Evolutionary conservation across 345 rosid species (phyloP), one percentile per base, ranked within the genome.

Genomic region (Lepidium didymum): DNA sequence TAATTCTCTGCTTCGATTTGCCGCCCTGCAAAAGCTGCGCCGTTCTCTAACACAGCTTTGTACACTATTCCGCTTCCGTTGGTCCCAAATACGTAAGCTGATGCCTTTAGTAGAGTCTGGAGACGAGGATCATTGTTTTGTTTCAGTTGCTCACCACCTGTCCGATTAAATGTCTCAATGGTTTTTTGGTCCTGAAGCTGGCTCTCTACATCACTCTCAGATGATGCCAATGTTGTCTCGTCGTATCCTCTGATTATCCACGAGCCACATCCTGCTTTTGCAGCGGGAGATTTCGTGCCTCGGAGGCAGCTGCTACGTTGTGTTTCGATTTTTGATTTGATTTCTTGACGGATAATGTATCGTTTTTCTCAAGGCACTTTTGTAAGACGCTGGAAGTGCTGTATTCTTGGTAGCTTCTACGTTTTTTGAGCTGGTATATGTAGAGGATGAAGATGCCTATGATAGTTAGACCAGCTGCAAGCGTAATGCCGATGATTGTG

Each of bases 31-130:
- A 87, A 79, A 1, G 86, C 87, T 7, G 74, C 72, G 10, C 97
- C 95, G 70, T 87, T 77, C 35, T 67, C 85, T 2, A 94, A 78
- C 70, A 88, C 95, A 6, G 97, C 97, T 72, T 85, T 94, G 79
- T 88, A 94, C 62, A 94, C 87, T 1, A 94, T 86, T 68, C 86
- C 79, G 7, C 67, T 50, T 5, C 84, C 83, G 23, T 72, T 85
- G 0, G 84, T 72, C 10, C 99, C 95, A 14, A 94, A 44, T 21
- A 90, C 77, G 55, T 87, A 94, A 4, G 99, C 99, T 0, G 99
- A 88, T 0, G 99, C 89, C 81, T 87, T 84, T 46, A 94, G 72
- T 63, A 94, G 43, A 2, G 84, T 86, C 35, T 93, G 97, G 14
- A 84, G 73, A 35, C 67, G 61, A 11, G 94, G 83, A 9, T 70